These are phyloP conservation scores for Pisolithus microcarpus DNA, from an alignment of 768 basidiomycete species.

Conservation along the genomic window DNA sequence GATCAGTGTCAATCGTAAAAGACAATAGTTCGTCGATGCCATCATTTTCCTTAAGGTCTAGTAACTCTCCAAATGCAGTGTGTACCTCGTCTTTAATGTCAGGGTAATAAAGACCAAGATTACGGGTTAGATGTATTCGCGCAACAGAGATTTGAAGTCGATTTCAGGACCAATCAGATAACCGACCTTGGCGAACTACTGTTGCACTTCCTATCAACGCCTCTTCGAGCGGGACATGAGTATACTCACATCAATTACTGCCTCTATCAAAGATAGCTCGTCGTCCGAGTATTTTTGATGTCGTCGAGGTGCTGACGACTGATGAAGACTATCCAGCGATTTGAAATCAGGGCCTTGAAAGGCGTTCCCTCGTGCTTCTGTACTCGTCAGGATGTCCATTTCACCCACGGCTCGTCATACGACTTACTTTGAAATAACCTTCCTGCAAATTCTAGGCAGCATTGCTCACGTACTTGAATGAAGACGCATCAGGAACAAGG, in stretches of 20 bases:
- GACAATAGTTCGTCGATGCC: neutral
- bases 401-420: neutral
- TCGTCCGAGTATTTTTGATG: slow-evolving; percentile 34
- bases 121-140: slow-evolving; percentile 28
- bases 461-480: no score
- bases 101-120: slow-evolving; percentile 31
- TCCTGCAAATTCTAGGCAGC: no score
- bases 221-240: neutral
- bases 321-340: slow-evolving; percentile 36
- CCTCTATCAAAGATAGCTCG: slow-evolving; percentile 28
- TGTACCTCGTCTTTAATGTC: slow-evolving; percentile 40
- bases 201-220: neutral
- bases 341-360: slow-evolving; percentile 25
- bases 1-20: slow-evolving; percentile 8
- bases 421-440: slow-evolving; percentile 14
- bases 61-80: slow-evolving; percentile 32
- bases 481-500: no score
- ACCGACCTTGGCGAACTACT: neutral
- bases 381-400: neutral
- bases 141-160: slow-evolving; percentile 18
- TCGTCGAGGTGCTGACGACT: slow-evolving; percentile 28
- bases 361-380: slow-evolving; percentile 19
- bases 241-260: slow-evolving; percentile 27
- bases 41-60: slow-evolving; percentile 24
- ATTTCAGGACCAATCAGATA: neutral